Percentiles rank a stretch among this genome's conserved stretches.
Conservation (phyloP, 169 alveolate genomes). For the Eimeria acervulina region DNA sequence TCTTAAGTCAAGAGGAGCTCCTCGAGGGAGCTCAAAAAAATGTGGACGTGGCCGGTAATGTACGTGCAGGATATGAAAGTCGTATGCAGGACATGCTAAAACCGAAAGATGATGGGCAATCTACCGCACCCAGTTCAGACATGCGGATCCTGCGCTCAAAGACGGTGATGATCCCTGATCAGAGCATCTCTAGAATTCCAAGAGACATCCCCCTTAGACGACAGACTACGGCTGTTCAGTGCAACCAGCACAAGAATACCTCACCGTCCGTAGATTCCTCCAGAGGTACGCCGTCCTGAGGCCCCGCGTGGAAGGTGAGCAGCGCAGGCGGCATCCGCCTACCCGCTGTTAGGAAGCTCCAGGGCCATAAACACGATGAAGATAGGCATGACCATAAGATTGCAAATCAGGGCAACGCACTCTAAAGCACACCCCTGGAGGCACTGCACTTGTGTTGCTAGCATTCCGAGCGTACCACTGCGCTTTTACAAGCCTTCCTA, state of each 20-base stretch:
- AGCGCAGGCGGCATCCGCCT: constrained; percentile 65
- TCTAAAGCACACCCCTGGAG: neutral
- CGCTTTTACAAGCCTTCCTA: neutral
- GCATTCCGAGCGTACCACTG: neutral
- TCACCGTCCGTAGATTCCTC: constrained; percentile 31
- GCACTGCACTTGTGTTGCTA: constrained; percentile 16
- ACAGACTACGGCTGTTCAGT: neutral
- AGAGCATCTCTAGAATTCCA: neutral
- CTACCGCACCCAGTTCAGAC: neutral
- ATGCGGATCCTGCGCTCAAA: constrained; percentile 6
- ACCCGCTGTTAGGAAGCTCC: neutral
- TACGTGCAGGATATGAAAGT: neutral
- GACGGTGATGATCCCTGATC: constrained; percentile 15
- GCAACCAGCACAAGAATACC: neutral
- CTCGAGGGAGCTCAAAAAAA: neutral
- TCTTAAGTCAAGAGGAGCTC: constrained; percentile 35
- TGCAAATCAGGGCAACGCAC: neutral
- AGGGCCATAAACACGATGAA: neutral
- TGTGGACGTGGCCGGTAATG: neutral
- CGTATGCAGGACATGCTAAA: neutral
- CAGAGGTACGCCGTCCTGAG: constrained; percentile 79
- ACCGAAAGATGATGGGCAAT: neutral
- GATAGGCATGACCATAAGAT: neutral
- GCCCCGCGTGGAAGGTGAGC: constrained; percentile 76
- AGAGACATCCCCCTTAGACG: constrained; percentile 15